Conservation (phyloP, 345 rosid genomes). For the Lepidium aucheri region DNA sequence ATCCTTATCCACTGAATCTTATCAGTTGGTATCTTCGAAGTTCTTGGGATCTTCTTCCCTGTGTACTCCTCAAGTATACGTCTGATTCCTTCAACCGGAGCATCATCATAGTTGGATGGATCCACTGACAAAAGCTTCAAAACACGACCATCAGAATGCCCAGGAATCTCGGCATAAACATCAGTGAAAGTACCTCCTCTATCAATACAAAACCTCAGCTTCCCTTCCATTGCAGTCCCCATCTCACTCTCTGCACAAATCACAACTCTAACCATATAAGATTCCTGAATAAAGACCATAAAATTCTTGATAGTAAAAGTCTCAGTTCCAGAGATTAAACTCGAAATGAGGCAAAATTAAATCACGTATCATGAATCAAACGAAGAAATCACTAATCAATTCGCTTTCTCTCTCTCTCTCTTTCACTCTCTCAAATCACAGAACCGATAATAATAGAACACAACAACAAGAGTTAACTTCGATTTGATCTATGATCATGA, state of each 20-base stretch:
- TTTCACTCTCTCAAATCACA: background rate
- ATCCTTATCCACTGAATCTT: conserved; percentile 96
- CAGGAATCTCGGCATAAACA: conserved; percentile 92
- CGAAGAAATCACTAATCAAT: background rate
- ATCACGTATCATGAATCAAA: background rate
- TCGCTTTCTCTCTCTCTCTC: too few relatives aligned
- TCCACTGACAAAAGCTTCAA: conserved; percentile 90
- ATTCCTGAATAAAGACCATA: background rate
- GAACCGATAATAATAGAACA: background rate
- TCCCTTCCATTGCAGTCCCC: conserved; percentile 46
- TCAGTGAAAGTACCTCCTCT: conserved; percentile 98
- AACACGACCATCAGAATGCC: conserved; percentile 58
- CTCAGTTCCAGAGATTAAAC: background rate
- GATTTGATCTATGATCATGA: background rate
- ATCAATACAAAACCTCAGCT: conserved; percentile 78
- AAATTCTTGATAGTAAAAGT: too few relatives aligned
- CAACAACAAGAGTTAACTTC: background rate
- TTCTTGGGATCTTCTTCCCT: conserved; percentile 52
- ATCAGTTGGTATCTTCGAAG: conserved; percentile 72
- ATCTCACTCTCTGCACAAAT: conserved; percentile 24
- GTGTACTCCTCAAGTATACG: conserved; percentile 83
- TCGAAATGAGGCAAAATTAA: background rate
- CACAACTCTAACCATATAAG: background rate
- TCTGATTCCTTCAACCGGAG: conserved; percentile 90
- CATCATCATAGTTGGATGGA: conserved; percentile 91